Evolutionary conservation across 176 grass and related monocot species (phyloP).

Genomic region (Cocos nucifera): DNA sequence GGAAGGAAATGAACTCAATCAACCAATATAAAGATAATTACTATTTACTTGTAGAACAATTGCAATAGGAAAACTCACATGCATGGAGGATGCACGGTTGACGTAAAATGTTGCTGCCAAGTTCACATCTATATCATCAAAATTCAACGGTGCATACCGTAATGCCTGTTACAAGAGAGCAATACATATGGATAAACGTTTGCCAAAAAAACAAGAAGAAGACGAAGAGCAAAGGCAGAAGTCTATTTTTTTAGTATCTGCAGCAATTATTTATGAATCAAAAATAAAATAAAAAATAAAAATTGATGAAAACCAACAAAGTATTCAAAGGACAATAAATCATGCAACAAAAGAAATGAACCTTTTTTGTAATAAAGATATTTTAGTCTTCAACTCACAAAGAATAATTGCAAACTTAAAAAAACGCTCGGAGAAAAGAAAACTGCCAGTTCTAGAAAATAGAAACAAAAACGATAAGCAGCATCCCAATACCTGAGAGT

Average conservation of each 20-base stretch:
- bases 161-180: slow-evolving; percentile 51
- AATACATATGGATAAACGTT: slow-evolving; percentile 8
- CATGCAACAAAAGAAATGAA: too few species aligned
- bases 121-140: slow-evolving; percentile 34
- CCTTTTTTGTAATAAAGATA: too few species aligned
- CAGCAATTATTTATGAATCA: background rate
- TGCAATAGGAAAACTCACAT: slow-evolving; percentile 39
- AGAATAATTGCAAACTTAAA: too few species aligned
- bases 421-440: too few species aligned
- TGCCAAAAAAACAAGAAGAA: background rate
- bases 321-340: too few species aligned
- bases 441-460: background rate
- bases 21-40: too few species aligned
- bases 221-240: slow-evolving; percentile 13
- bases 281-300: background rate
- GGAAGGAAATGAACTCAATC: too few species aligned
- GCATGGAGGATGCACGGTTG: slow-evolving; percentile 82
- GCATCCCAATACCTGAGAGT: slow-evolving; percentile 49
- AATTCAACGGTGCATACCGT: slow-evolving; percentile 34
- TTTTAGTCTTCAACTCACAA: too few species aligned
- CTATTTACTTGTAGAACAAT: too few species aligned
- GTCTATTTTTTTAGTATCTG: too few species aligned
- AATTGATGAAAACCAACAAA: too few species aligned
- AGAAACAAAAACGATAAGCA: background rate
- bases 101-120: slow-evolving; percentile 60